Evolutionary conservation across 371 early-diverging fungal species (phyloP), one percentile per base, ranked within the genome.

Genomic region (Caulochytrium protostelioides): DNA sequence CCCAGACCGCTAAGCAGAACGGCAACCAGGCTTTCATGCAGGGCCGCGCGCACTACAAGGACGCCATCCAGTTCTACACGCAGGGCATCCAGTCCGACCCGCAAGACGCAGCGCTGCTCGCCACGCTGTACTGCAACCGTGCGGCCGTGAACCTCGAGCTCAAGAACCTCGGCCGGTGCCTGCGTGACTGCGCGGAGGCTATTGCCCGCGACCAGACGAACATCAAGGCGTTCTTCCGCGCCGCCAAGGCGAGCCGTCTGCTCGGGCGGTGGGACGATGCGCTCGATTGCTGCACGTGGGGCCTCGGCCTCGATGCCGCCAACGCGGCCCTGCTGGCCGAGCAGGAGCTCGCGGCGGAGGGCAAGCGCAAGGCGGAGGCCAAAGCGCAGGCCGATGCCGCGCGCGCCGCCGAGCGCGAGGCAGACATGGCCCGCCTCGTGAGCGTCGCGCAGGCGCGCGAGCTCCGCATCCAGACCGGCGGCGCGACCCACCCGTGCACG

Each of bases 121-220:
- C 84, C 28, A 61, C 72, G 0, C 72, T 89, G 28, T 65, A 71
- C 41, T 65, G 67, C 5, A 95, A 95, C 54, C 57, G 97, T 13
- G 97, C 97, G 1, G 90, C 90, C 0, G 82, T 76, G 21, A 82
- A 92, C 42, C 46, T 95, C 10, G 82, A 86, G 45, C 64, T 90
- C 59, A 77, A 59, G 18, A 90, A 90, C 56, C 83, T 70, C 47
- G 72, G 91, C 6, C 68, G 59, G 38, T 84, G 74, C 7, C 47
- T 91, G 33, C 70, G 61, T 30, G 97, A 95, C 62, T 91, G 94
- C 46, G 71, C 76, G 2, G 67, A 66, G 28, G 87, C 86, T 1
- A 50, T 95, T 37, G 62, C 73, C 32, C 46, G 79, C 10, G 70
- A 83, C 40, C 72, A 76, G 8, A 60, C 67, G 26, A 80, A 84